Percentiles rank a stretch among this genome's conserved stretches.
Evolutionary conservation across 495 filamentous ascomycete genomes (phyloP).

Genomic region (Neurospora pannonica): DNA sequence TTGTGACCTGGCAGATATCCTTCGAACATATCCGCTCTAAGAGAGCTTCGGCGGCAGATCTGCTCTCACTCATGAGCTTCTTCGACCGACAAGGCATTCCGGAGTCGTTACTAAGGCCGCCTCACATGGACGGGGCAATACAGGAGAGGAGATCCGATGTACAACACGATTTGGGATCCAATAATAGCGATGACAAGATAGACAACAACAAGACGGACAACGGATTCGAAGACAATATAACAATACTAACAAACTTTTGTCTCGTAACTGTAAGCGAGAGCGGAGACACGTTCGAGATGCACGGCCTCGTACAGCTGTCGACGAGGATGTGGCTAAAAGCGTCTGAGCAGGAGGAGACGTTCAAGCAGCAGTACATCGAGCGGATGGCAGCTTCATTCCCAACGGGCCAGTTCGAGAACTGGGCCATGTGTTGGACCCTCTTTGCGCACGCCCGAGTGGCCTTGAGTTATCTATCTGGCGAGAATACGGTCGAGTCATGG

Average conservation of each 20-base stretch:
- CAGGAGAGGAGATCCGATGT: too few relatives aligned
- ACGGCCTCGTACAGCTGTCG: background rate
- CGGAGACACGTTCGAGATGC: background rate
- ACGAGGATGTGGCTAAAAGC: background rate
- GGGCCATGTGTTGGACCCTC: constrained; percentile 19
- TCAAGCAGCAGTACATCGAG: constrained; percentile 14
- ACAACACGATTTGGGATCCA: background rate
- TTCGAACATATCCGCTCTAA: constrained; percentile 18
- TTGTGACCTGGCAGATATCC: constrained; percentile 27
- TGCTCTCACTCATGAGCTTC: constrained; percentile 35
- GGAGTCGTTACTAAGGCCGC: constrained; percentile 7
- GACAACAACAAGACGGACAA: constrained; percentile 17
- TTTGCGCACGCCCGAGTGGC: constrained; percentile 10
- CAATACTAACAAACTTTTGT: constrained; percentile 29
- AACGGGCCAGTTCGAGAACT: constrained; percentile 25
- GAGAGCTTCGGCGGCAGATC: constrained; percentile 18
- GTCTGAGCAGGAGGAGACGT: constrained; percentile 25
- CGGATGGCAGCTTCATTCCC: constrained; percentile 32
- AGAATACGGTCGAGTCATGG: too few relatives aligned
- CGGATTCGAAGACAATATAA: constrained; percentile 36
- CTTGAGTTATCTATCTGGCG: constrained; percentile 1
- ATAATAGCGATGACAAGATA: constrained; percentile 14
- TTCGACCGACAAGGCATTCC: constrained; percentile 35
- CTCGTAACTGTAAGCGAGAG: constrained; percentile 26
- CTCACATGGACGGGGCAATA: too few relatives aligned